Percentiles rank a stretch among this genome's conserved stretches.
Conservation (phyloP, 2,329 filamentous ascomycete species). For the Clonostachys sp. region DNA sequence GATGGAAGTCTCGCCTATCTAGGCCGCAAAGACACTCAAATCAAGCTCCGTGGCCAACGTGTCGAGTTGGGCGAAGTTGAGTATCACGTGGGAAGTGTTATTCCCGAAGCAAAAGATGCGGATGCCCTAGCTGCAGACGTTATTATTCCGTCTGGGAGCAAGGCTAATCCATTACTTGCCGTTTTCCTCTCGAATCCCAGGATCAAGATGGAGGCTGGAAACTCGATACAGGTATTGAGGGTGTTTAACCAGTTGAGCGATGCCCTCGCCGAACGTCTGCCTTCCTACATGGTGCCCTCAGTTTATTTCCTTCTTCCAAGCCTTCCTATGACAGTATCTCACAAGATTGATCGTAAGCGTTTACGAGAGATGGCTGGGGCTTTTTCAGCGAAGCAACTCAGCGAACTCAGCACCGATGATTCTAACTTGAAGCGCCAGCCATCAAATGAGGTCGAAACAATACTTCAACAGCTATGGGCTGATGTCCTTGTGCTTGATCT, state of each 20-base stretch:
- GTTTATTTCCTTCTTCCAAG: background rate
- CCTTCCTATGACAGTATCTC: background rate
- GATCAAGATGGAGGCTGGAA: no score
- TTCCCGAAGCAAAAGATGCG: slow-evolving; percentile 20
- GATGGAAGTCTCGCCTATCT: slow-evolving; percentile 22
- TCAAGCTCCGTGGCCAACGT: slow-evolving; percentile 48
- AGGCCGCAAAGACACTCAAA: slow-evolving; percentile 45
- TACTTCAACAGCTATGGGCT: slow-evolving; percentile 12
- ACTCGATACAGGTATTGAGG: no score
- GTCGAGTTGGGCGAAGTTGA: slow-evolving; percentile 28
- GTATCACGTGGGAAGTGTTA: background rate
- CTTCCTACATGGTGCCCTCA: background rate
- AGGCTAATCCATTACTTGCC: background rate
- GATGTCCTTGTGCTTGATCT: slow-evolving; percentile 20
- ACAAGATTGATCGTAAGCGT: background rate
- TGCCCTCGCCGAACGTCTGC: background rate
- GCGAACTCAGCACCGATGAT: no score
- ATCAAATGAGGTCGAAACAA: background rate
- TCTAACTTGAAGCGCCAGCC: no score
- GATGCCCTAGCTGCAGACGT: slow-evolving; percentile 36
- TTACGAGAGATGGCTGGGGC: background rate
- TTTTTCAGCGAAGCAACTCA: background rate
- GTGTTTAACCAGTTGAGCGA: background rate
- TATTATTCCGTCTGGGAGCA: slow-evolving; percentile 15
- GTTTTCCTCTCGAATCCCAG: background rate